phyloP scores from a whole-genome alignment of 2,329 filamentous ascomycete genomes.

The Chaetomiaceae sp. region DNA sequence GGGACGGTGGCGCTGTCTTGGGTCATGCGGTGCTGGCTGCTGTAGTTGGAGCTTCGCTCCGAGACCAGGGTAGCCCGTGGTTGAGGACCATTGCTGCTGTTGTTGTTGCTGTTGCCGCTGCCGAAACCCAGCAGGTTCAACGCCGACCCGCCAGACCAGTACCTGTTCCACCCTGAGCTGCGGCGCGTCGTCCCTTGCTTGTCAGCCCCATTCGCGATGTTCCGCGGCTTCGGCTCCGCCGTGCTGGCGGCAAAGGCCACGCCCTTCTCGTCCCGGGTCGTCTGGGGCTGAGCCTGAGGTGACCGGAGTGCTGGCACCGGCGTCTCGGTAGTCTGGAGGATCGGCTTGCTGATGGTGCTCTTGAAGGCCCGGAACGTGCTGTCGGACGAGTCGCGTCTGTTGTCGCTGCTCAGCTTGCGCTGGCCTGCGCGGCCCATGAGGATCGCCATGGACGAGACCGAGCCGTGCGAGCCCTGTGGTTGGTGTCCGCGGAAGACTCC shows the following conservation, averaged over 20 bases:
- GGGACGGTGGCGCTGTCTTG: conserved; percentile 67
- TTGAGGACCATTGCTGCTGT: conserved; percentile 22
- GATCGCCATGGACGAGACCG: conserved; percentile 61
- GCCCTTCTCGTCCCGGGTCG: conserved; percentile 39
- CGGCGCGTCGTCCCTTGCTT: conserved; percentile 46
- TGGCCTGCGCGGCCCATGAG: conserved; percentile 58
- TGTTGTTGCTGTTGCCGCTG: conserved; percentile 32
- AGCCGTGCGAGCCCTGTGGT: conserved; percentile 49
- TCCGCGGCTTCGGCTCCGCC: conserved; percentile 31
- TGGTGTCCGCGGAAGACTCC: conserved; percentile 49
- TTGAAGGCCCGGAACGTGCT: conserved; percentile 61
- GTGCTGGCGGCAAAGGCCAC: conserved; percentile 36
- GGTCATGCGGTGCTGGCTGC: conserved; percentile 45
- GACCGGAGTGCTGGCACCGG: conserved; percentile 9
- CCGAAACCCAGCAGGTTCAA: conserved; percentile 62
- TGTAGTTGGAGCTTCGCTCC: conserved; percentile 54
- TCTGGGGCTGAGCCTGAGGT: conserved; percentile 27
- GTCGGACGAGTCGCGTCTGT: conserved; percentile 49
- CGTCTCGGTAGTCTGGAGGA: conserved; percentile 40
- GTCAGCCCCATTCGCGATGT: conserved; percentile 34
- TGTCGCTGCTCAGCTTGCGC: conserved; percentile 50
- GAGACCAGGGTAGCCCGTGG: conserved; percentile 48
- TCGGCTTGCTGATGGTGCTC: conserved; percentile 57
- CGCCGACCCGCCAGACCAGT: conserved; percentile 70
- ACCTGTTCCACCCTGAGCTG: conserved; percentile 72